Conservation (phyloP, 306 rosid genomes). For the Betula pendula region DNA sequence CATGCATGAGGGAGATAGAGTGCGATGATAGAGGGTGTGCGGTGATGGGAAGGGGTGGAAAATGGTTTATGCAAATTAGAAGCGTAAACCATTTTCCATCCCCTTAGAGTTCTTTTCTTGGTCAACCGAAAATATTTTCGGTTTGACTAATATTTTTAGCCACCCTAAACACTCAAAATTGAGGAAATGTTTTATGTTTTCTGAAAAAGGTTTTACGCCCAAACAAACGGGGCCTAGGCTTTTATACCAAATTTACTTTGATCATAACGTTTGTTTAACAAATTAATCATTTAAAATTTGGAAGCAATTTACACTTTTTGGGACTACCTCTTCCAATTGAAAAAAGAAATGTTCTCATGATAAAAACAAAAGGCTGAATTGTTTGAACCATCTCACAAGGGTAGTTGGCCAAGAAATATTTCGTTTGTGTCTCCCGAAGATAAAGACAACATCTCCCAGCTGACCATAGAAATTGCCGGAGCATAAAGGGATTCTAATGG, state of each 20-base stretch:
- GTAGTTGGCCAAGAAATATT: constrained; percentile 64
- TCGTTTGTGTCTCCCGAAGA: constrained; percentile 44
- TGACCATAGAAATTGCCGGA: constrained; percentile 60
- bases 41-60: too few species aligned
- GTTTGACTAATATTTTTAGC: too few species aligned
- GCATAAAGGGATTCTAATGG: constrained; percentile 28
- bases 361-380: background rate
- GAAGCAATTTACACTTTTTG: background rate
- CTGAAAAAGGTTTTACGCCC: too few species aligned
- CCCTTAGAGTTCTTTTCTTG: too few species aligned
- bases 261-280: background rate
- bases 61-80: too few species aligned
- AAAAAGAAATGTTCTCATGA: background rate
- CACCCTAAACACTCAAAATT: too few species aligned
- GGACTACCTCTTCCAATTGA: background rate
- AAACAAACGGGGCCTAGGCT: background rate
- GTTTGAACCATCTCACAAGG: constrained; percentile 11
- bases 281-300: background rate
- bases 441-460: constrained; percentile 34
- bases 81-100: too few species aligned
- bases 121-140: too few species aligned
- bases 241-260: too few species aligned
- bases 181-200: too few species aligned
- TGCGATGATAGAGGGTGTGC: too few species aligned
- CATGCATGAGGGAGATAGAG: too few species aligned